A percentile compares a stretch with the other conserved stretches of the same genome.
Evolutionary conservation across 345 rosid species (phyloP).

Genomic region (Dovyalis caffra): DNA sequence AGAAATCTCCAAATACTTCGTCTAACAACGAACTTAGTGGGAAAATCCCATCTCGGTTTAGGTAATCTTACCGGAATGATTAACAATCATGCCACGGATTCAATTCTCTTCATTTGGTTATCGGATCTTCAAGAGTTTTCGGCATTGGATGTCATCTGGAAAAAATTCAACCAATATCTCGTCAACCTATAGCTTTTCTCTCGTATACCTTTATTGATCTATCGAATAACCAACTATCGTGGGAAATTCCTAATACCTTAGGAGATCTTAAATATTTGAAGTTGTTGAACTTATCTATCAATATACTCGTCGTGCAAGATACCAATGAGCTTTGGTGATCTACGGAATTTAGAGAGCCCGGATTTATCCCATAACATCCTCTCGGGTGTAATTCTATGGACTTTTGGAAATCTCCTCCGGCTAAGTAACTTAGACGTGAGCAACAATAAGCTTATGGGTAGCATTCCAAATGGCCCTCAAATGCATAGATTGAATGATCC

Average conservation of each 20-base stretch:
- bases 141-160: not conserved
- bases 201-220: no score
- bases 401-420: no score
- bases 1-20: no score
- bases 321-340: not conserved
- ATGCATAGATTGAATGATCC: slow-evolving; percentile 12
- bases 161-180: not conserved
- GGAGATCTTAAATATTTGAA: not conserved
- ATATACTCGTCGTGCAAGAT: not conserved
- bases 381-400: not conserved
- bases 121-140: not conserved
- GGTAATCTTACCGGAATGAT: not conserved
- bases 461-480: no score
- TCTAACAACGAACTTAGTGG: not conserved
- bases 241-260: not conserved
- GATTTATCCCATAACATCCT: not conserved
- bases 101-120: not conserved
- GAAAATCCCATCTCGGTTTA: not conserved
- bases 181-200: no score
- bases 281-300: not conserved
- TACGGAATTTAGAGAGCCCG: not conserved
- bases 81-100: not conserved
- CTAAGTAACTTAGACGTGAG: no score
- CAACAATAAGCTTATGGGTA: no score
- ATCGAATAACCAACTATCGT: not conserved